Conservation (phyloP, 768 basidiomycete genomes). For the Amanita inopinata region DNA sequence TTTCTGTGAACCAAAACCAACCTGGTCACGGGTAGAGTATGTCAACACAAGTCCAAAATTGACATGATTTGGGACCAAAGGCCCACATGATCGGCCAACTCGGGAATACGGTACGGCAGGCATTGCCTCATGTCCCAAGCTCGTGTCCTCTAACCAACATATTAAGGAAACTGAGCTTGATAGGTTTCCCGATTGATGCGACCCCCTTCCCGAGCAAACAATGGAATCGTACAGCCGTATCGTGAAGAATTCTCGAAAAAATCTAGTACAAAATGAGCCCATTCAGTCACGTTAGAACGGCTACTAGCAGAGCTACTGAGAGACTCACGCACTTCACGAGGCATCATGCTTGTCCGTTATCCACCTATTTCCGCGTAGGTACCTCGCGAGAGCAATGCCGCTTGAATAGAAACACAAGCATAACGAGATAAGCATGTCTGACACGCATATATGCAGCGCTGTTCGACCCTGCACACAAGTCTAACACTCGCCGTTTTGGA, state of each 20-base stretch:
- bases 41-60: neutral
- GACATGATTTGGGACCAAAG: neutral
- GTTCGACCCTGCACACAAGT: too few species aligned
- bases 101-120: conserved; percentile 24
- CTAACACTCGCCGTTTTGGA: too few species aligned
- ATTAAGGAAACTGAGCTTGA: conserved; percentile 8
- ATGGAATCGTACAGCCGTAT: too few species aligned
- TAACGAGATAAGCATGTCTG: neutral
- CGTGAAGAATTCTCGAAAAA: too few species aligned
- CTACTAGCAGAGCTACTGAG: too few species aligned
- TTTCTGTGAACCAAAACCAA: neutral
- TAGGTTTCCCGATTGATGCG: neutral
- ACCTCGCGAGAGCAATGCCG: neutral
- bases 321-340: conserved; percentile 1
- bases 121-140: conserved; percentile 20
- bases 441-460: too few species aligned
- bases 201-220: neutral
- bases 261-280: too few species aligned
- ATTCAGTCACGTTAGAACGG: too few species aligned
- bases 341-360: neutral
- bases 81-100: conserved; percentile 16
- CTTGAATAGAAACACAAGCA: neutral
- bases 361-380: neutral
- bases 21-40: neutral
- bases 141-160: conserved; percentile 6